Percentiles rank a stretch among this genome's conserved stretches.
These are phyloP conservation scores for Trichocomaceae sp. DNA, from an alignment of 2,329 filamentous ascomycete species.

Conservation along the genomic window DNA sequence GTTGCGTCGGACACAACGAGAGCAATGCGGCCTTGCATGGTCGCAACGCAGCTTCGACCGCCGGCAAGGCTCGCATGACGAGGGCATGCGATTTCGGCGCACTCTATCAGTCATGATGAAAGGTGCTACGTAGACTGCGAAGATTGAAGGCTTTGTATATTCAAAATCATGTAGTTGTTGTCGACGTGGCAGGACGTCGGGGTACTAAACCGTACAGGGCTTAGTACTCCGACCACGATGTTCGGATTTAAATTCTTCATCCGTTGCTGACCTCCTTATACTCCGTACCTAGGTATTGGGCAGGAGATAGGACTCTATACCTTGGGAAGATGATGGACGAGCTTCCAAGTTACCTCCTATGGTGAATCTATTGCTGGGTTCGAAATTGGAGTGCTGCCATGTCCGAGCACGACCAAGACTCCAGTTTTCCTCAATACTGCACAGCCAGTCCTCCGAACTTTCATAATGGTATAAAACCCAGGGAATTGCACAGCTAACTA, in stretches of 20 bases:
- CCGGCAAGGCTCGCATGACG: slow-evolving; percentile 1
- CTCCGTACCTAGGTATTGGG: not conserved
- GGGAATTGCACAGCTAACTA: not conserved
- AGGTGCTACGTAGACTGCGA: not conserved
- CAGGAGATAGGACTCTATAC: not conserved
- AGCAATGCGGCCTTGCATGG: not conserved
- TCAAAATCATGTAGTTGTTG: not conserved
- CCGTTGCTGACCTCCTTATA: not conserved
- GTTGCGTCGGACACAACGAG: not conserved
- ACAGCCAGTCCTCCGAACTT: not conserved
- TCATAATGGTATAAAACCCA: not conserved
- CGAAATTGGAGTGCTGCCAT: not conserved
- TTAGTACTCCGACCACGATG: not conserved
- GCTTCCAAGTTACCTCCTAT: not conserved
- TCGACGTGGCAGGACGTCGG: not conserved
- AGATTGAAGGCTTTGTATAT: not conserved
- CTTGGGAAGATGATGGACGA: not conserved
- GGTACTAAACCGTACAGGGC: not conserved
- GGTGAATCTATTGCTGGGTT: not conserved
- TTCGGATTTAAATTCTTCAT: not conserved
- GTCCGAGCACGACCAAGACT: not conserved
- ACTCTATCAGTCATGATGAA: not conserved
- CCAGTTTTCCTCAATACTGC: no score
- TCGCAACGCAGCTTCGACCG: slow-evolving; percentile 1
- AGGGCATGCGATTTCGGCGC: not conserved